Evolutionary conservation across 2,329 filamentous ascomycete species (phyloP), one percentile per base, ranked within the genome.

Genomic region (Colletotrichum gloeosporioides): DNA sequence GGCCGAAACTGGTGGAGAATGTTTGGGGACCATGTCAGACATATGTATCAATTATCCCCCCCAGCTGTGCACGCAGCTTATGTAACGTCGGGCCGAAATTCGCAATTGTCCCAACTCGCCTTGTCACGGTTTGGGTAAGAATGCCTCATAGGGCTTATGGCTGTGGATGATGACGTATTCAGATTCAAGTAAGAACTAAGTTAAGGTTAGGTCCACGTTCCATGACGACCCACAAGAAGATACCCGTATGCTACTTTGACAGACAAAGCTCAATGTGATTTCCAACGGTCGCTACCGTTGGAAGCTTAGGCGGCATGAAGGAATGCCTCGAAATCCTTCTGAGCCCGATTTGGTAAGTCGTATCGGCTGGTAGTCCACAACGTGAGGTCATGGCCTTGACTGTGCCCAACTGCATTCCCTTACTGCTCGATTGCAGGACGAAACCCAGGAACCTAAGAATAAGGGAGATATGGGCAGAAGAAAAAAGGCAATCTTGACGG

Each of bases 401-500:
- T 44, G 39, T 44, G 39, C 4, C 39, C 16, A 44, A 18, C 39
- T 6, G 3, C 39, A 10, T 44, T 44, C 3, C 39, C 39, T 2
- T 10, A 10, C 39, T 9, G 8, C 16, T 44, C 39, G 39, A 44
- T 44, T 44, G 39, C 5, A 49, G 18, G 18, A 22, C 18, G 3
- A 49, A n/a, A 18, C 4, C 44, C n/a, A 7, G 6, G 18, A 22
- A 1, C 10, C 12, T 7, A 4, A 12, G 1, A 49, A 49, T 7
- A 7, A 10, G 9, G n/a, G 44, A 13, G 3, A 7, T n/a, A 13
- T 5, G 18, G 18, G 39, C 18, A 15, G 18, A 49, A 4, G 10
- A 2, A 3, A 6, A 10, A n/a, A 2, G 16, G 18, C 18, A 44
- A n/a, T 22, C n/a, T 8, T 12, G 10, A 7, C 6, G n/a, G 2